These are phyloP conservation scores for Trametes coccinea DNA, from an alignment of 768 basidiomycete species.

Conservation along the genomic window DNA sequence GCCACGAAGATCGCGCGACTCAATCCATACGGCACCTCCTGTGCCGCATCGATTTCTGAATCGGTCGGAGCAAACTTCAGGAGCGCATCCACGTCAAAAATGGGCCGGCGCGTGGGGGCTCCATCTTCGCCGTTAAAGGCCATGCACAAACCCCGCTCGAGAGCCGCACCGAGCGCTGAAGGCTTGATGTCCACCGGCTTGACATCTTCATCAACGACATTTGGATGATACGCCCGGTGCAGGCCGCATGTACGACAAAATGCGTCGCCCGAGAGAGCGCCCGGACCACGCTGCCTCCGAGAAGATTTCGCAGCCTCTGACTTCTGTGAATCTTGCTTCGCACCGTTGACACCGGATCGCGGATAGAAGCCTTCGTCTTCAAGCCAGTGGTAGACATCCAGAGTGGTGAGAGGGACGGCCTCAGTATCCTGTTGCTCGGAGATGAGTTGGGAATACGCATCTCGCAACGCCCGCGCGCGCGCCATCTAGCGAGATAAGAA, in stretches of 20 bases:
- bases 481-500: constrained; percentile 38
- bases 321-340: constrained; percentile 14
- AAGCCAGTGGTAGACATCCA: constrained; percentile 47
- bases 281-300: constrained; percentile 4
- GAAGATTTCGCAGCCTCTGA: constrained; percentile 6
- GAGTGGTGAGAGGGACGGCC: constrained; percentile 35
- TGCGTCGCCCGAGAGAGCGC: constrained; percentile 9
- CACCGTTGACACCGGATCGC: constrained; percentile 23
- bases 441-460: constrained; percentile 37
- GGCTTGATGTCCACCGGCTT: constrained; percentile 17
- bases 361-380: constrained; percentile 43
- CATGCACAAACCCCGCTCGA: constrained; percentile 15
- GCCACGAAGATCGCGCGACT: constrained; percentile 13
- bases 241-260: constrained; percentile 30
- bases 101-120: neutral
- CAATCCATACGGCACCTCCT: constrained; percentile 12
- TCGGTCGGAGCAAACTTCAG: neutral
- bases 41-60: neutral
- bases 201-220: constrained; percentile 8
- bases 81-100: constrained; percentile 19
- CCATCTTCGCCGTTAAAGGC: constrained; percentile 10
- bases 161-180: constrained; percentile 3
- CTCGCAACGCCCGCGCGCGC: constrained; percentile 43
- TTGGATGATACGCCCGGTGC: constrained; percentile 23
- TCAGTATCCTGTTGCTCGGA: constrained; percentile 24